Conservation (phyloP, 1,284 basidiomycete species). For the Tremellales sp. region DNA sequence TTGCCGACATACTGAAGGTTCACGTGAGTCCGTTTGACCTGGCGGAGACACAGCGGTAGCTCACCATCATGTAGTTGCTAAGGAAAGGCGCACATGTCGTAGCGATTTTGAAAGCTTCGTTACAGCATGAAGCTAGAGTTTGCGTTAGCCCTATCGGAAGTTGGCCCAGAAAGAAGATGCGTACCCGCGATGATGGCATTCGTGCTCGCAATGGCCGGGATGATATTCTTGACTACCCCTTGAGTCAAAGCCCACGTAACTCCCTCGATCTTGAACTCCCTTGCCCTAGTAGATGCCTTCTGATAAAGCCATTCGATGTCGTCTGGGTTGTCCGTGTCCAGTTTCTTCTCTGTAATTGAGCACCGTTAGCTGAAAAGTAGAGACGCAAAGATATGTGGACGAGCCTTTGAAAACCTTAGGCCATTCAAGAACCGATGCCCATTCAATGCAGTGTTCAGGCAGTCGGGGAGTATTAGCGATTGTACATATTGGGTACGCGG, state of each 20-base stretch:
- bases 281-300: slow-evolving; percentile 72
- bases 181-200: slow-evolving; percentile 91
- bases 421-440: slow-evolving; percentile 99
- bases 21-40: neutral
- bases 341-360: slow-evolving; percentile 68
- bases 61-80: slow-evolving; percentile 97
- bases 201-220: slow-evolving; percentile 94
- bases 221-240: slow-evolving; percentile 99
- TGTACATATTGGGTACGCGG: slow-evolving; percentile 96
- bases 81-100: slow-evolving; percentile 90
- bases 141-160: slow-evolving; percentile 1
- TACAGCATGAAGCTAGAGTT: slow-evolving; percentile 85
- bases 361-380: neutral
- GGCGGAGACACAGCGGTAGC: slow-evolving; percentile 3
- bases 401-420: slow-evolving; percentile 83
- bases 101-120: slow-evolving; percentile 98
- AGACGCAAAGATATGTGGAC: neutral
- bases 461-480: slow-evolving; percentile 98
- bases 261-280: slow-evolving; percentile 92
- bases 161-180: slow-evolving; percentile 6
- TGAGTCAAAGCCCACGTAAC: slow-evolving; percentile 98
- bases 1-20: slow-evolving; percentile 67
- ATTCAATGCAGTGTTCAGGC: slow-evolving; percentile 99
- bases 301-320: slow-evolving; percentile 93
- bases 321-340: slow-evolving; percentile 94